These are phyloP conservation scores for Sarocladium oryzae DNA, from an alignment of 2,329 filamentous ascomycete genomes.

Conservation along the genomic window DNA sequence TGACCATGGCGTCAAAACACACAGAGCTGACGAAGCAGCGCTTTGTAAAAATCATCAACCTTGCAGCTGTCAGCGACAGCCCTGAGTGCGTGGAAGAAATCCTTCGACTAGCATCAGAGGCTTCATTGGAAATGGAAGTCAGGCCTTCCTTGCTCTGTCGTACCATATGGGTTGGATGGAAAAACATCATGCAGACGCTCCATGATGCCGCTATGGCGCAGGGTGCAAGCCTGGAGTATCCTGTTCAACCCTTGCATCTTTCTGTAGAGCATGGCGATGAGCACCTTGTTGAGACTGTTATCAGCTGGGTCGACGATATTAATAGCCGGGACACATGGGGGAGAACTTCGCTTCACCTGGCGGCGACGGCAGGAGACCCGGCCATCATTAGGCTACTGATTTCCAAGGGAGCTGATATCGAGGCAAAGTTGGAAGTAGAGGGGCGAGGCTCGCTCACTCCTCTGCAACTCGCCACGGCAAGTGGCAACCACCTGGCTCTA, in stretches of 20 bases:
- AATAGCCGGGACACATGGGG: not conserved
- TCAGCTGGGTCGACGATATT: not conserved
- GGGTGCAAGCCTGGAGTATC: not conserved
- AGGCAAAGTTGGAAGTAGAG: not conserved
- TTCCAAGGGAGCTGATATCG: not conserved
- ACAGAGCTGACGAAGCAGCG: not conserved
- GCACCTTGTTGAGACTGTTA: not conserved
- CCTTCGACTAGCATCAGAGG: not conserved
- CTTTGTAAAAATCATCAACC: not conserved
- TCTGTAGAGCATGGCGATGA: not conserved
- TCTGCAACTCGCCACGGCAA: not conserved
- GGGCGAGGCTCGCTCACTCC: conserved; percentile 13
- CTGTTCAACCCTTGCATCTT: not conserved
- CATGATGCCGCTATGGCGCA: not conserved
- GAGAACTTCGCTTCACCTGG: not conserved
- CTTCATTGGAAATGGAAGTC: not conserved
- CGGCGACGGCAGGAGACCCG: not conserved
- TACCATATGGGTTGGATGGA: not conserved
- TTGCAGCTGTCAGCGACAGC: not conserved
- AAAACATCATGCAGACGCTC: not conserved
- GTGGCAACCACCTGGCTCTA: not conserved
- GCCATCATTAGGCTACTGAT: not conserved
- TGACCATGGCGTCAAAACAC: not conserved
- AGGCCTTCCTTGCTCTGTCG: not conserved
- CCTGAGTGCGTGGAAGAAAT: not conserved